phyloP scores from a whole-genome alignment of 768 basidiomycete genomes.

The Phaeolepiota aurea region DNA sequence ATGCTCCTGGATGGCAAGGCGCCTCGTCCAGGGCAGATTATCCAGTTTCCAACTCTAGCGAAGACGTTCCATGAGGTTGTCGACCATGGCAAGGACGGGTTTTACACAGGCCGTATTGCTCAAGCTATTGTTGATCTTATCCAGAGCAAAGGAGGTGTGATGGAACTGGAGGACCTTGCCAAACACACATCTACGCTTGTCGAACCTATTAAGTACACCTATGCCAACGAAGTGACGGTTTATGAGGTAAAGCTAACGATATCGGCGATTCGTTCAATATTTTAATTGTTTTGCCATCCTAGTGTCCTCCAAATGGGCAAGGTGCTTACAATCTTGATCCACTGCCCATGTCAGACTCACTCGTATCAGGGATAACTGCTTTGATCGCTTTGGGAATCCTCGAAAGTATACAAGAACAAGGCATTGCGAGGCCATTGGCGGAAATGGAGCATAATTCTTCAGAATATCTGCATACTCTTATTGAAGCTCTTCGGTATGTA shows the following conservation, averaged over 20 bases:
- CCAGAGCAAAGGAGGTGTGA: slow-evolving; percentile 80
- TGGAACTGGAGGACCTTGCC: slow-evolving; percentile 93
- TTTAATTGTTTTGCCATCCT: too few relatives aligned
- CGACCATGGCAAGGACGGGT: slow-evolving; percentile 81
- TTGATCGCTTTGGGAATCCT: slow-evolving; percentile 89
- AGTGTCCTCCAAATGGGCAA: slow-evolving; percentile 98
- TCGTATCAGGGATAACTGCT: slow-evolving; percentile 79
- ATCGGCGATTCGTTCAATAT: too few relatives aligned
- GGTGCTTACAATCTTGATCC: slow-evolving; percentile 27
- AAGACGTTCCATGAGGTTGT: slow-evolving; percentile 76
- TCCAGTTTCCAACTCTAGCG: slow-evolving; percentile 75
- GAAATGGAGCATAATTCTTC: slow-evolving; percentile 88
- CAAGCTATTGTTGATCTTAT: slow-evolving; percentile 84
- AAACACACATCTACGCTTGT: slow-evolving; percentile 72
- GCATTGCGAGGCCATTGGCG: slow-evolving; percentile 56
- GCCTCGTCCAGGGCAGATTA: slow-evolving; percentile 79
- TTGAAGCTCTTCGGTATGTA: slow-evolving; percentile 74
- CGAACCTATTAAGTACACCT: slow-evolving; percentile 89
- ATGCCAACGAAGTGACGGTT: slow-evolving; percentile 75
- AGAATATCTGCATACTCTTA: slow-evolving; percentile 79
- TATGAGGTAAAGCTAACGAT: slow-evolving; percentile 59
- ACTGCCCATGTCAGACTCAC: too few relatives aligned
- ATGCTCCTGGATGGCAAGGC: slow-evolving; percentile 83
- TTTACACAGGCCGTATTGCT: slow-evolving; percentile 88
- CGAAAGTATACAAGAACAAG: slow-evolving; percentile 74